Evolutionary conservation across 106 monocot species (phyloP).

Genomic region (Vanilla planifolia): DNA sequence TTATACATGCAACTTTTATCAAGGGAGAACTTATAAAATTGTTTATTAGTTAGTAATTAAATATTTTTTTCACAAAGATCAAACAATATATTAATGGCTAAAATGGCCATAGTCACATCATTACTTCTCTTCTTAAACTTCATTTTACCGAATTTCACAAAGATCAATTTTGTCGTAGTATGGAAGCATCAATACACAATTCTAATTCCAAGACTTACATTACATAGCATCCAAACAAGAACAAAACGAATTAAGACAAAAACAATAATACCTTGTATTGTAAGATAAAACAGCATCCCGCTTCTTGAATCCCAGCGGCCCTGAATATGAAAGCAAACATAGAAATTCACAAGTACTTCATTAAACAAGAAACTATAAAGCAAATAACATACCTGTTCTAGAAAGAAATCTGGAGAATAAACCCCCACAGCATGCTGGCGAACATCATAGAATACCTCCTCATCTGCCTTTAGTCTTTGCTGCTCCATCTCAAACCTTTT

Average conservation of each 20-base stretch:
- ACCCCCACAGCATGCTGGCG: constrained; percentile 35
- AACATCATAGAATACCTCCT: constrained; percentile 54
- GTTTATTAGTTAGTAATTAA: not conserved
- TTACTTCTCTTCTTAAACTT: not conserved
- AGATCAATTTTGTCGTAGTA: no score
- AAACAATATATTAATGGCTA: no score
- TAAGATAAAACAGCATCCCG: constrained; percentile 40
- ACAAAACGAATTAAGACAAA: not conserved
- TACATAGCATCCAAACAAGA: no score
- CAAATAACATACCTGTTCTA: constrained; percentile 12
- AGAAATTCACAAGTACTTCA: not conserved
- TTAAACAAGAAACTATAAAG: not conserved
- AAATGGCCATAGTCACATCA: no score
- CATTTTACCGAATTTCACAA: not conserved
- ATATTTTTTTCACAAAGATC: not conserved
- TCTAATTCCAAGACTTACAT: not conserved
- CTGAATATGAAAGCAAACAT: constrained; percentile 15
- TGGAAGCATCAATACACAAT: not conserved
- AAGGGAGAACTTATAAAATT: not conserved
- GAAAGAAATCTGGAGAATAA: constrained; percentile 18
- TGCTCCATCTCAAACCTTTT: constrained; percentile 11
- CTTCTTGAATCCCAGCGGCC: constrained; percentile 2
- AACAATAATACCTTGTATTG: constrained; percentile 34
- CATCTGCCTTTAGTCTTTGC: not conserved
- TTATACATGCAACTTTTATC: not conserved